A percentile compares a stretch with the other conserved stretches of the same genome.
Conservation (phyloP, 352 stramenopile species). For the Pythium sukuiense region DNA sequence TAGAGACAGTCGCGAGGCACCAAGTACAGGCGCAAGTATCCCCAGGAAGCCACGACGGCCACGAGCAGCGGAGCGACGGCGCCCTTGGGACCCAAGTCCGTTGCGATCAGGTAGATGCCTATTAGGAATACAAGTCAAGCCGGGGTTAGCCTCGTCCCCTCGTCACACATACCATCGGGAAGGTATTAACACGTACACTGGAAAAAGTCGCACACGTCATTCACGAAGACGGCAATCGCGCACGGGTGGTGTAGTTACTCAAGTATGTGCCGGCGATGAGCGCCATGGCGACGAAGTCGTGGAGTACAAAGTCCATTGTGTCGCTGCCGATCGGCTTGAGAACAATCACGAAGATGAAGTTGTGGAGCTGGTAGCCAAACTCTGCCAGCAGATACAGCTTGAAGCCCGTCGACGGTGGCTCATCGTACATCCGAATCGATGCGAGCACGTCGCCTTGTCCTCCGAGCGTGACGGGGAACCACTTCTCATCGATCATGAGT, state of each 20-base stretch:
- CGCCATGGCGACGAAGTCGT: constrained; percentile 42
- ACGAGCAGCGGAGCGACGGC: constrained; percentile 22
- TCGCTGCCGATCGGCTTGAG: constrained; percentile 43
- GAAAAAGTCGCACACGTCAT: constrained; percentile 1
- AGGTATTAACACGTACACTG: constrained; percentile 2
- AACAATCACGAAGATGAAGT: constrained; percentile 40
- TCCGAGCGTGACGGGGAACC: background rate
- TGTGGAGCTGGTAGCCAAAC: constrained; percentile 44
- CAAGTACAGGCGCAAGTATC: constrained; percentile 30
- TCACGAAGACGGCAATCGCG: constrained; percentile 29
- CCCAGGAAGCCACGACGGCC: constrained; percentile 29
- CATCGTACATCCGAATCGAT: background rate
- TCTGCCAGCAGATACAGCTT: constrained; percentile 44
- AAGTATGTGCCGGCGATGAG: constrained; percentile 45
- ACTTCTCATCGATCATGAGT: background rate
- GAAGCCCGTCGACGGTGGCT: constrained; percentile 14
- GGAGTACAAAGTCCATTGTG: constrained; percentile 43
- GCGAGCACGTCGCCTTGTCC: constrained; percentile 12
- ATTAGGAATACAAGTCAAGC: background rate
- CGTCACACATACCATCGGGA: too few relatives aligned
- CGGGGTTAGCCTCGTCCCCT: background rate
- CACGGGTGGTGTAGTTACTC: constrained; percentile 37
- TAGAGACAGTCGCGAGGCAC: constrained; percentile 31
- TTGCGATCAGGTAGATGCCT: background rate
- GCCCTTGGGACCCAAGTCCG: background rate